Percentiles rank a stretch among this genome's conserved stretches.
Evolutionary conservation across 139 green algal genomes (phyloP).

Genomic region (Chloropicon primus): DNA sequence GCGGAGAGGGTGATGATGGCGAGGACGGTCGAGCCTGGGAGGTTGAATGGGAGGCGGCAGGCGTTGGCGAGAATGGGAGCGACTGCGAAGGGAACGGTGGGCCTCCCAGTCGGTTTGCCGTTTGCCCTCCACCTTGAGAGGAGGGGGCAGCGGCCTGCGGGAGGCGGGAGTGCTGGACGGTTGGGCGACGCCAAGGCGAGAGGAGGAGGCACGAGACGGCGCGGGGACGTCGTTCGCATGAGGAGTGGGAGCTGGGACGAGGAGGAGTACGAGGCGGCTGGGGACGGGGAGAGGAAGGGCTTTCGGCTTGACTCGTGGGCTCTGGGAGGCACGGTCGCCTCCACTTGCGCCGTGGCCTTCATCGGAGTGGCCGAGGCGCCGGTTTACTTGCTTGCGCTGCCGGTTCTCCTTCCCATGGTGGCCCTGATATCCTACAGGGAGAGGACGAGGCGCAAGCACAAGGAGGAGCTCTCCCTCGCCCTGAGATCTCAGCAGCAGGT

Average conservation of each 20-base stretch:
- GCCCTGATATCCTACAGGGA: background rate
- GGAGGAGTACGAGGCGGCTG: background rate
- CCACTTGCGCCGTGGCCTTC: background rate
- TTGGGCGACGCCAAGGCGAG: no score
- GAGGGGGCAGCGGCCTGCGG: no score
- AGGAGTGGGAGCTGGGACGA: background rate
- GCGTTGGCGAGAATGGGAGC: no score
- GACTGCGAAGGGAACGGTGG: no score
- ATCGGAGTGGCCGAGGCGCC: background rate
- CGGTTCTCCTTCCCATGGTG: background rate
- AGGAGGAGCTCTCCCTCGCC: background rate
- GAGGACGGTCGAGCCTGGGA: no score
- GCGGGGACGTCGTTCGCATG: no score
- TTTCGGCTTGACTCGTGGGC: background rate
- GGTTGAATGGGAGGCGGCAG: no score
- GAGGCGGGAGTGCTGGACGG: no score
- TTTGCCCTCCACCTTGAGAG: no score
- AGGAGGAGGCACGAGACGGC: no score
- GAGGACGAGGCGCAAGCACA: background rate
- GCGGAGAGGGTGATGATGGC: no score
- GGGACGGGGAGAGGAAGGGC: background rate
- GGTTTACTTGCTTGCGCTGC: background rate
- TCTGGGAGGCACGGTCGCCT: background rate
- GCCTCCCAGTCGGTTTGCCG: no score
- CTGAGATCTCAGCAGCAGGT: background rate